These are phyloP conservation scores for Terana coerulea DNA, from an alignment of 768 basidiomycete genomes.

Conservation along the genomic window DNA sequence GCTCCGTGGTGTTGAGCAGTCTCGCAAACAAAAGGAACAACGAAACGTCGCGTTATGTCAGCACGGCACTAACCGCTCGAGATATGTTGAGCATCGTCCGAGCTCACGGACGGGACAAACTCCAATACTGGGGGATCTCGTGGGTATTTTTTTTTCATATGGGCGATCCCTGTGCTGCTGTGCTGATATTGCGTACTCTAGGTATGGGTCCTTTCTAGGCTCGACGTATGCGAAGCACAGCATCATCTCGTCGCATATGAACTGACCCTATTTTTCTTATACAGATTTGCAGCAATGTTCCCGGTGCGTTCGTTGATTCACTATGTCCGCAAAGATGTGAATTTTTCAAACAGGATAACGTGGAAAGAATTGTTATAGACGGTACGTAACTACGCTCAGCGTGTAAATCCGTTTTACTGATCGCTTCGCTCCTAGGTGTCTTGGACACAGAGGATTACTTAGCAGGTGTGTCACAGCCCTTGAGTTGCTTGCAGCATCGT, in stretches of 20 bases:
- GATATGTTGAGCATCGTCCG: constrained; percentile 29
- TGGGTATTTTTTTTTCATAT: constrained; percentile 1
- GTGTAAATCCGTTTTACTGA: not conserved
- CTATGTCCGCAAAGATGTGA: not conserved
- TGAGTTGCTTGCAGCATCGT: too few species aligned
- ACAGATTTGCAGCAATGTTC: constrained; percentile 28
- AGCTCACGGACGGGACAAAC: constrained; percentile 24
- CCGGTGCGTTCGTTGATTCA: constrained; percentile 13
- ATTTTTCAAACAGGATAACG: constrained; percentile 17
- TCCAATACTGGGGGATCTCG: constrained; percentile 30
- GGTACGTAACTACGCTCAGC: too few species aligned
- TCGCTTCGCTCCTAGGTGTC: constrained; percentile 19
- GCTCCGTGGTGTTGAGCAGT: not conserved
- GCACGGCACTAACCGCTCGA: constrained; percentile 25
- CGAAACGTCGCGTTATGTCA: constrained; percentile 14
- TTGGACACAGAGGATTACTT: constrained; percentile 24
- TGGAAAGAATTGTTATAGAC: constrained; percentile 29
- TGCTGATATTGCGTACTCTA: too few species aligned
- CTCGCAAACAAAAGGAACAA: not conserved
- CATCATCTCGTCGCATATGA: not conserved
- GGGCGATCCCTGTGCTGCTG: too few species aligned
- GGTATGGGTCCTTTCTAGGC: constrained; percentile 19
- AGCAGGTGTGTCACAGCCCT: too few species aligned
- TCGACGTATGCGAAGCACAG: constrained; percentile 6
- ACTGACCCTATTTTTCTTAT: not conserved